Percentiles rank a stretch among this genome's conserved stretches.
Evolutionary conservation across 495 filamentous ascomycete species (phyloP).

Genomic region (Hypoxylon trugodes): DNA sequence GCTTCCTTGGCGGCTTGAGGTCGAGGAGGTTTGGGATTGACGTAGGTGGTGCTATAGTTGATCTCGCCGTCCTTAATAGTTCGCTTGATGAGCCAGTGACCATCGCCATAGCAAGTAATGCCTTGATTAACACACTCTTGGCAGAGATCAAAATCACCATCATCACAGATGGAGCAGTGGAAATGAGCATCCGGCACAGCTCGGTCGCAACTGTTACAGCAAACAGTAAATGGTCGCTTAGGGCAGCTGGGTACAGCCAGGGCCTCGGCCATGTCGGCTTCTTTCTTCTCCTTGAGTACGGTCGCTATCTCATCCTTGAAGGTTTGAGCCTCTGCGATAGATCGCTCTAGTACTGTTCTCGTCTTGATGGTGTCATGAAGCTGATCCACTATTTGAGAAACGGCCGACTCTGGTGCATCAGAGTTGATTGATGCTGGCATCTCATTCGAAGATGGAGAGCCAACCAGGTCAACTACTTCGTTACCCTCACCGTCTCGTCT

Average conservation of each 20-base stretch:
- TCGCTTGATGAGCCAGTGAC: slow-evolving; percentile 95
- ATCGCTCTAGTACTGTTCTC: too few relatives aligned
- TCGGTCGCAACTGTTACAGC: slow-evolving; percentile 88
- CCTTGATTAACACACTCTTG: slow-evolving; percentile 77
- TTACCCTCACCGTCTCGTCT: slow-evolving; percentile 30
- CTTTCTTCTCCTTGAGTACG: background rate
- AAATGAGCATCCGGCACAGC: slow-evolving; percentile 84
- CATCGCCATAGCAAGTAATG: slow-evolving; percentile 74
- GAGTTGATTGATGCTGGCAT: too few relatives aligned
- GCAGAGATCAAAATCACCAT: slow-evolving; percentile 96
- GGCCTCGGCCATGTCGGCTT: background rate
- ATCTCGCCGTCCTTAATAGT: slow-evolving; percentile 79
- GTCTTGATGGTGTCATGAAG: too few relatives aligned
- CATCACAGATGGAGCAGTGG: slow-evolving; percentile 92
- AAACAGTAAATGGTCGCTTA: slow-evolving; percentile 66
- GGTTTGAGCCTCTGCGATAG: slow-evolving; percentile 1
- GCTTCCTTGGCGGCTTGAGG: slow-evolving; percentile 23
- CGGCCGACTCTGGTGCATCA: slow-evolving; percentile 1
- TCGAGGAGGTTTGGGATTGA: slow-evolving; percentile 66
- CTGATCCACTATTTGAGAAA: too few relatives aligned
- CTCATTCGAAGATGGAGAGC: background rate
- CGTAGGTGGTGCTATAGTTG: slow-evolving; percentile 83
- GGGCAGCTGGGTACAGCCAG: slow-evolving; percentile 6
- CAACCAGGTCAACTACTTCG: slow-evolving; percentile 40
- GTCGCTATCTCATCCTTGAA: background rate